These are phyloP conservation scores for Eustoma russellianum DNA, from an alignment of 257 asterid species.

Conservation along the genomic window DNA sequence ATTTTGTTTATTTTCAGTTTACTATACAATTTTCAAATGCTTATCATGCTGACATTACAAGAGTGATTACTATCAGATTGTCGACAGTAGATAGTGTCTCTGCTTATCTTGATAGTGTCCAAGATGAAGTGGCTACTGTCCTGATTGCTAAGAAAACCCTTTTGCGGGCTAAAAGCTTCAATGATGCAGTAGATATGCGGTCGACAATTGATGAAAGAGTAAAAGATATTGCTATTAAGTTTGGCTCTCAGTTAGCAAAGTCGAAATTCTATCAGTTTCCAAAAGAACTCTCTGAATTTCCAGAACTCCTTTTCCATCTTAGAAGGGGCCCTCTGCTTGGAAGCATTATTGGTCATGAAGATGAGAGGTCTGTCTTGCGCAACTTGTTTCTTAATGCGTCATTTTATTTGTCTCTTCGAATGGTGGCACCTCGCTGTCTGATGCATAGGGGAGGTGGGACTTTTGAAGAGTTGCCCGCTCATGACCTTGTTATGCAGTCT, in stretches of 20 bases:
- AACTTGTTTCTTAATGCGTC: conserved; percentile 80
- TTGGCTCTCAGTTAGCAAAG: conserved; percentile 73
- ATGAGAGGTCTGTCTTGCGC: conserved; percentile 80
- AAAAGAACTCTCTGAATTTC: conserved; percentile 65
- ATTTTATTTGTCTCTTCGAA: conserved; percentile 85
- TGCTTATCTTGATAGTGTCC: conserved; percentile 76
- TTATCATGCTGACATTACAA: conserved; percentile 81
- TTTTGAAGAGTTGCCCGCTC: conserved; percentile 91
- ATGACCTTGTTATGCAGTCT: conserved; percentile 98
- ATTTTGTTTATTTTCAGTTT: conserved; percentile 76
- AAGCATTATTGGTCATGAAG: conserved; percentile 85
- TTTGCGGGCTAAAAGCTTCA: conserved; percentile 58
- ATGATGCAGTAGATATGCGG: conserved; percentile 65
- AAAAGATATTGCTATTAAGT: conserved; percentile 71
- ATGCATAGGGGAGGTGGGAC: conserved; percentile 99
- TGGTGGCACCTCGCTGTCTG: conserved; percentile 95
- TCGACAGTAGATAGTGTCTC: conserved; percentile 84
- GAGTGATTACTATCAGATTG: conserved; percentile 76
- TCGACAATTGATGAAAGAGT: conserved; percentile 73
- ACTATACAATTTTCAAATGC: conserved; percentile 63
- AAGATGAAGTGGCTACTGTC: conserved; percentile 88
- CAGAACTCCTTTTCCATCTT: conserved; percentile 83
- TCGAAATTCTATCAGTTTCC: conserved; percentile 79
- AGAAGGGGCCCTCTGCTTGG: conserved; percentile 90
- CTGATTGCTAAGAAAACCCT: conserved; percentile 77